Conservation (phyloP, 441 rosid species). For the Dalechampia spathulata region DNA sequence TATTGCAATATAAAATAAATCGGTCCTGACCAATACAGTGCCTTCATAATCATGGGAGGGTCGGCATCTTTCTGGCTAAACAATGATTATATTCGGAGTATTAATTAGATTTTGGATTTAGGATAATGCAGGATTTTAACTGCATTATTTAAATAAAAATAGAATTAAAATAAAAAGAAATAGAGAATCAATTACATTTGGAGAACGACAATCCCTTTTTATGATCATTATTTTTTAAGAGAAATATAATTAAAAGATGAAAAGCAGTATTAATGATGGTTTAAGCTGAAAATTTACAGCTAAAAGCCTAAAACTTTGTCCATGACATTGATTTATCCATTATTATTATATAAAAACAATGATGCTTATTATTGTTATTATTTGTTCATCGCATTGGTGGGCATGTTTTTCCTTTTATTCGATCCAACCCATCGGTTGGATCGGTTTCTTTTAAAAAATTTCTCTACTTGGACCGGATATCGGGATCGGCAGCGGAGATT, state of each 20-base stretch:
- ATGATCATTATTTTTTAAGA: neutral
- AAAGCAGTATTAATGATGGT: neutral
- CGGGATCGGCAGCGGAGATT: no score
- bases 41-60: no score
- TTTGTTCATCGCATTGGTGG: no score
- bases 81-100: neutral
- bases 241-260: neutral
- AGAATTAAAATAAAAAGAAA: neutral
- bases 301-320: neutral
- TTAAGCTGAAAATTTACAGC: constrained; percentile 5
- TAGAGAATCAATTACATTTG: neutral
- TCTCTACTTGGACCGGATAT: no score
- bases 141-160: neutral
- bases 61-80: neutral
- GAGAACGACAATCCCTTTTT: no score
- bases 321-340: neutral
- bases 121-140: no score
- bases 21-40: no score
- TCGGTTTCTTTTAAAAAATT: no score
- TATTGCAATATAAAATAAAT: no score
- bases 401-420: no score
- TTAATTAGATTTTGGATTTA: constrained; percentile 2
- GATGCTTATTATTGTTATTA: neutral
- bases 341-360: neutral
- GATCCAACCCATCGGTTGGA: no score